Conservation (phyloP, 768 basidiomycete genomes). For the Zangia roseola region DNA sequence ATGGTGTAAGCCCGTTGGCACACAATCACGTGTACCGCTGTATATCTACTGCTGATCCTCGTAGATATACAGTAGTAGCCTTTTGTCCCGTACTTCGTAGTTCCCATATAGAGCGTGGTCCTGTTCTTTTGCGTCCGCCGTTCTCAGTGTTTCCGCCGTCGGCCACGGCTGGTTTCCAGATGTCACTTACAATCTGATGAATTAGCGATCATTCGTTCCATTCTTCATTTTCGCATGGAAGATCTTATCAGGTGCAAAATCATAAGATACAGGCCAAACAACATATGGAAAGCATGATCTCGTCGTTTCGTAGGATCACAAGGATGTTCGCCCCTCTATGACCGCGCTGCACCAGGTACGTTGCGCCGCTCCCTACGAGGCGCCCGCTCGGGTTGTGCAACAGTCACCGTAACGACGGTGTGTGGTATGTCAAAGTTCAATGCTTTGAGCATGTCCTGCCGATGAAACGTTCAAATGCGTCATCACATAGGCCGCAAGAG, state of each 20-base stretch:
- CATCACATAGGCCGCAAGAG: neutral
- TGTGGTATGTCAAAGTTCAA: conserved; percentile 95
- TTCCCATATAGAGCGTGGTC: no score
- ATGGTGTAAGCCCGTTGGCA: no score
- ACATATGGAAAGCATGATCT: conserved; percentile 28
- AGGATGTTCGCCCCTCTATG: conserved; percentile 14
- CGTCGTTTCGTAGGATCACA: neutral
- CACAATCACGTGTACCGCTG: no score
- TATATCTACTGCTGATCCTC: no score
- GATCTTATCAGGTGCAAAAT: neutral
- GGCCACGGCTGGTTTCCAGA: no score
- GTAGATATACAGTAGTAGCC: no score
- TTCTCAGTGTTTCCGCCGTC: no score
- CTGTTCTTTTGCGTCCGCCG: no score
- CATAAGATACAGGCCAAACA: conserved; percentile 15
- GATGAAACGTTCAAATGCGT: neutral
- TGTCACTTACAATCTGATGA: no score
- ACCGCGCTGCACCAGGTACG: conserved; percentile 78
- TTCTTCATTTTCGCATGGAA: neutral
- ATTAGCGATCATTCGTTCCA: no score
- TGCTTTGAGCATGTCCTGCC: conserved; percentile 79
- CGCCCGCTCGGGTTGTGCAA: conserved; percentile 66
- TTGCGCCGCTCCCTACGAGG: conserved; percentile 73
- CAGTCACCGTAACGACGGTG: conserved; percentile 62
- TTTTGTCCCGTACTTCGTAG: no score